Base-by-base conservation (phyloP, 139 green algal species). In the Chlamydomonas sp. region DNA sequence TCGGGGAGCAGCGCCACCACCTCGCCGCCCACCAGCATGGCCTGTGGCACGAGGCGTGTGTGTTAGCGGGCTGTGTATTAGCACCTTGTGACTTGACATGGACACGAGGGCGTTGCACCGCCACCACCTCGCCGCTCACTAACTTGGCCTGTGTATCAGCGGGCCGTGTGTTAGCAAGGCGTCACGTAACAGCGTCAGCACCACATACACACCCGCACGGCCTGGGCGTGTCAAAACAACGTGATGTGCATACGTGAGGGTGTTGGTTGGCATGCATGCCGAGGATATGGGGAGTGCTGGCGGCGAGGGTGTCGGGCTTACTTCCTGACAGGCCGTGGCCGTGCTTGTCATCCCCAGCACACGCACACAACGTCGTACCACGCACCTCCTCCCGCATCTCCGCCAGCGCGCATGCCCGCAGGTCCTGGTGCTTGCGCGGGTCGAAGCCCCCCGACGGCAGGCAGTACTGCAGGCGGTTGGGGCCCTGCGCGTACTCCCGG, bases 341-440 rank as follows among this genome's bases (percentile, higher is more conserved):
- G n/a, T 64, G n/a, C n/a, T n/a, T n/a, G n/a, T n/a, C n/a, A n/a
- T n/a, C n/a, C n/a, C n/a, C n/a, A n/a, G n/a, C 67, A 71, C 2
- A 1, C 58, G 77, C 85, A n/a, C 31, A 4, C 18, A 1, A 61
- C 17, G 15, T n/a, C 4, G 58, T 61, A 57, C 57, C 57, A 71
- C 75, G 17, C 61, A 95, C 92, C 92, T 98, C 96, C 83, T 98
- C 95, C 1, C 88, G 93, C 9, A 98, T 92, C 90, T 98, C 96
- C 0, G 90, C 87, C 31, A 69, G 72, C 3, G 94, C 96, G 79
- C 93, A 96, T 0, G 86, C 91, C 74, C 92, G 69, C n/a, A 91
- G 87, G 80, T 81, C 80, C 1, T 76, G 15, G 83, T 98, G 96
- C 69, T 93, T 94, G 10, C 73, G 10, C 0, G 89, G 91, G 80